Evolutionary conservation across 805 yeast species (phyloP), one percentile per base, ranked within the genome.

Genomic region (Wickerhamomyces chaumierensis): DNA sequence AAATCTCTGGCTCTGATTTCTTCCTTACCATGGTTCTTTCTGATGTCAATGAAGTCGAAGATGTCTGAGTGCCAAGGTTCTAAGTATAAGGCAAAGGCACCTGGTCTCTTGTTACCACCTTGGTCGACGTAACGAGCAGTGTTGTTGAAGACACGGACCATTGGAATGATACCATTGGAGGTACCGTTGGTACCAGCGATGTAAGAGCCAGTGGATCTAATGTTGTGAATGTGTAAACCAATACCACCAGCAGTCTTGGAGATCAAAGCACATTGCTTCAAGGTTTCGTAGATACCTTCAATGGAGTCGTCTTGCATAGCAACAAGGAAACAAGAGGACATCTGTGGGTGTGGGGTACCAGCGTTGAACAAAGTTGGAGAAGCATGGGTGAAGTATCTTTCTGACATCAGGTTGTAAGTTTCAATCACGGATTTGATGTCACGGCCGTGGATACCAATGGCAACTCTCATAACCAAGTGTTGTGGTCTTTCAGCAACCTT

Each of bases 1-100:
- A 90, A 66, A 58, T 92, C 97, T 54, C 97, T 75, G 0, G 98
- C 96, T 55, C 97, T 75, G 48, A 75, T 62, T 59, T 90, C 97
- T 60, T 90, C 97, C 52, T 85, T 87, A 36, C 97, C 98, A 58
- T 88, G 96, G 58, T 87, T 90, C 65, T 90, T 90, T 52, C 94
- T 74, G 49, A 90, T 66, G 44, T 88, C 90, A 37, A 92, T 61
- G 55, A 90, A 81, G 42, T 84, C 95, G 59, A 86, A 82, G 27
- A 90, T 69, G 54, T 90, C 98, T 11, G 82, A 75, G 58, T 90
- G 98, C 98, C 98, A 90, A 41, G 98, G 97, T 65, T 90, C 98
- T 29, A 90, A 59, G 63, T 88, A 90, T 23, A 88, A 62, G 28
- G 96, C 96, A 60, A 92, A 83, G 2, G 98, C 98, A 44, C 97